Conservation (phyloP, 2,329 filamentous ascomycete genomes). For the Phaeoacremonium minimum region DNA sequence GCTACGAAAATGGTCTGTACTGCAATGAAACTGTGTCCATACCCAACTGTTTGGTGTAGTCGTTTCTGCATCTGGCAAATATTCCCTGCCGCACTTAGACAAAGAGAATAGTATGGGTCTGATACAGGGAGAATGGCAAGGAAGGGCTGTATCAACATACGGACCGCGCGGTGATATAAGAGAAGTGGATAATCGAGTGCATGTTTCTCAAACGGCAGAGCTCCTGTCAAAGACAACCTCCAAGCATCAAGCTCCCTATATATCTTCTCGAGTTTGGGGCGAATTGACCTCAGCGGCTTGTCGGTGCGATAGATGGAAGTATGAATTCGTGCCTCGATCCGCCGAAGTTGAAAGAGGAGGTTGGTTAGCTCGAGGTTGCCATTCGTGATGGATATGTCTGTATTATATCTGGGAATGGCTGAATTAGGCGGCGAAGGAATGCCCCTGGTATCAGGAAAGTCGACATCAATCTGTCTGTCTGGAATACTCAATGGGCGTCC, state of each 20-base stretch:
- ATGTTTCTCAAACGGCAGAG: constrained; percentile 25
- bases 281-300: constrained; percentile 33
- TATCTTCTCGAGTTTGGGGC: constrained; percentile 40
- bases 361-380: constrained; percentile 35
- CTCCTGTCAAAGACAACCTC: constrained; percentile 19
- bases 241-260: constrained; percentile 40
- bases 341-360: constrained; percentile 38
- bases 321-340: constrained; percentile 43
- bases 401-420: constrained; percentile 16
- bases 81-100: constrained; percentile 30
- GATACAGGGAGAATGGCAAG: constrained; percentile 36
- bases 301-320: constrained; percentile 48
- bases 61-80: constrained; percentile 37
- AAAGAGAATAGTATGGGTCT: constrained; percentile 40
- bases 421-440: constrained; percentile 21
- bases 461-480: constrained; percentile 45
- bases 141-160: constrained; percentile 47
- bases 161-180: constrained; percentile 43
- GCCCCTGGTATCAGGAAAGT: constrained; percentile 34
- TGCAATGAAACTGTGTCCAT: constrained; percentile 36
- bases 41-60: constrained; percentile 31
- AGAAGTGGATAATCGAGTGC: constrained; percentile 42
- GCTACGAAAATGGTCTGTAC: constrained; percentile 37
- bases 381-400: constrained; percentile 15
- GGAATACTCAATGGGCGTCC: constrained; percentile 45